Base-by-base conservation (phyloP, 768 basidiomycete genomes). In the Boletus subcaerulescens region DNA sequence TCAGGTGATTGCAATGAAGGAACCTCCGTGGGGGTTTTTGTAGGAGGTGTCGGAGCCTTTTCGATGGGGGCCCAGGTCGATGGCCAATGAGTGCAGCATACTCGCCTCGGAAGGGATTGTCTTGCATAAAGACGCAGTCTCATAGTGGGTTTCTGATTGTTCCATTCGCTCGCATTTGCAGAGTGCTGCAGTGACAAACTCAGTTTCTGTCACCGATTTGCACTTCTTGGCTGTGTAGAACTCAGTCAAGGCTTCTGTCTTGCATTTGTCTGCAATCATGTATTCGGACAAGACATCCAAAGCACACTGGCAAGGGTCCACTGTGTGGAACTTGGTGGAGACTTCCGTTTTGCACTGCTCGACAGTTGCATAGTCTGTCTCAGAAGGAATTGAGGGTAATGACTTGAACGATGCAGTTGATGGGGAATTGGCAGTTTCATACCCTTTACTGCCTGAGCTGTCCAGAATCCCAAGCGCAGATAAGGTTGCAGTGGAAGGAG, bases 381-480 rank as follows among this genome's bases (percentile, higher is more conserved):
- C 76, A 1, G 81, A 84, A 13, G 84, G 83, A 57, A 85, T 85
- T 4, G 79, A 80, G 1, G 83, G 83, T 52, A 85, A 68, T 6
- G 83, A 85, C 52, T 74, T 74, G 66, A 80, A 83, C 0, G 83
- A 85, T 8, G 76, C 71, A 12, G 70, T 73, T 7, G 80, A 80
- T 1, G 80, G 76, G 5, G 79, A 71, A 24, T 59, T 55, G 4
- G 74, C 73, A 3, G 76, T 71, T 31, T 77, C 71, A 57, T 83
- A 87, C 3, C 80, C 80, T 9, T 78, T 79, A 55, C 79, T 82
- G 13, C 75, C 81, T 20, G 76, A 77, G 29, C 60, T 62, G 7
- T 64, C 69, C 1, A 56, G 69, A 5, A 68, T 62, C 24, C 71
- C 71, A 13, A 66, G 68, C 17, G 60, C 66, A 13, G 70, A 72